Conservation (phyloP, 2,329 filamentous ascomycete genomes). For the Didymella exigua region DNA sequence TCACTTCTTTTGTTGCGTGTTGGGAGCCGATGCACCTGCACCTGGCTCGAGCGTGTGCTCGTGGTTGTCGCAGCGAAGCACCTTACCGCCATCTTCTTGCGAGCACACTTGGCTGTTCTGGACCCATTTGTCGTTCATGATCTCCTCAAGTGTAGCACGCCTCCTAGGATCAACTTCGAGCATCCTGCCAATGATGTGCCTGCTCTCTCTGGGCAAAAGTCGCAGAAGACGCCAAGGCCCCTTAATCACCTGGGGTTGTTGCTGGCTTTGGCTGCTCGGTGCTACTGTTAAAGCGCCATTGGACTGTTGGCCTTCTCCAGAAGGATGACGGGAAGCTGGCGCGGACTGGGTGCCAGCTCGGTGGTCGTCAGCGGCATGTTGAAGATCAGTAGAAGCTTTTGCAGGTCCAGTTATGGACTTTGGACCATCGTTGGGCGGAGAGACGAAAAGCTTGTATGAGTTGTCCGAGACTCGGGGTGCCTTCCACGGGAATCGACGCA, state of each 20-base stretch:
- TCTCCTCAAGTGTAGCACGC: conserved; percentile 82
- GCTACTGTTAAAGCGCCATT: conserved; percentile 25
- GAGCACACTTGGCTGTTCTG: conserved; percentile 80
- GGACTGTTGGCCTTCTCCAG: conserved; percentile 31
- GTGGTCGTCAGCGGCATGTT: conserved; percentile 45
- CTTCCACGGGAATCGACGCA: conserved; percentile 96
- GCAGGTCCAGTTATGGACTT: conserved; percentile 40
- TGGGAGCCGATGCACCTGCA: conserved; percentile 39
- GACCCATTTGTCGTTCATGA: conserved; percentile 90
- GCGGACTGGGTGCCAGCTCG: conserved; percentile 44
- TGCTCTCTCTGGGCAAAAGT: conserved; percentile 83
- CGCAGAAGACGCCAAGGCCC: conserved; percentile 91
- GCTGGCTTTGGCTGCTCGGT: conserved; percentile 52
- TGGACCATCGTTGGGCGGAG: conserved; percentile 68
- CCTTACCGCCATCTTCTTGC: conserved; percentile 73
- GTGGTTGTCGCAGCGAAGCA: conserved; percentile 77
- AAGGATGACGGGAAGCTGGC: conserved; percentile 49
- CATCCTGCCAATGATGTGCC: conserved; percentile 91
- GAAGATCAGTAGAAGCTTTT: conserved; percentile 43
- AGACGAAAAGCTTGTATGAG: conserved; percentile 90
- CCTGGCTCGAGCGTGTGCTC: conserved; percentile 81
- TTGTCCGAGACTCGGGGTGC: conserved; percentile 89
- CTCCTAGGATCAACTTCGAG: conserved; percentile 84
- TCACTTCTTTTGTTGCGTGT: conserved; percentile 46
- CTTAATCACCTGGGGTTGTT: conserved; percentile 71